phyloP scores from a whole-genome alignment of 495 filamentous ascomycete species.

The Neurospora sublineolata region DNA sequence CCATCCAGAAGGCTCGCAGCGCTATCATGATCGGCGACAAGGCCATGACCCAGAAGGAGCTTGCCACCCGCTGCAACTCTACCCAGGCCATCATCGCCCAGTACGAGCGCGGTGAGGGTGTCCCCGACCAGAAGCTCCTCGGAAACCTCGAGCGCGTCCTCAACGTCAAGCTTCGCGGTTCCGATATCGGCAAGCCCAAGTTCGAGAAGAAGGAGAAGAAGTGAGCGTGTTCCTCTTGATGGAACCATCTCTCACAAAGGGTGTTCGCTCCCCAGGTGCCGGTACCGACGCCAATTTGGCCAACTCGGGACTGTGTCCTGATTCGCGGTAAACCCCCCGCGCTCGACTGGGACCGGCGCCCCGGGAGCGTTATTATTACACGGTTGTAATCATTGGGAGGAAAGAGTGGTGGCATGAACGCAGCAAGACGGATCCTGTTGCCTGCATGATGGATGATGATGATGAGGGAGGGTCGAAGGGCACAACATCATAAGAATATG shows the following conservation, averaged over 20 bases:
- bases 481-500: neutral
- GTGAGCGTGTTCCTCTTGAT: constrained; percentile 3
- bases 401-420: neutral
- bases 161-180: constrained; percentile 72
- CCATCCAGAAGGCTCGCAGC: constrained; percentile 61
- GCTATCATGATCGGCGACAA: constrained; percentile 56
- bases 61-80: constrained; percentile 88
- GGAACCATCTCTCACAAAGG: neutral
- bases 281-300: neutral
- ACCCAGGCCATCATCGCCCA: constrained; percentile 67
- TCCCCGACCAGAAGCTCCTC: constrained; percentile 78
- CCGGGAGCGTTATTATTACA: neutral
- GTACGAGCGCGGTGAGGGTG: constrained; percentile 72
- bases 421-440: neutral
- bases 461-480: neutral
- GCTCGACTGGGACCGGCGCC: neutral
- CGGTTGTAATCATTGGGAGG: neutral
- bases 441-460: neutral
- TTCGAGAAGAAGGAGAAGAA: constrained; percentile 58
- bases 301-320: neutral
- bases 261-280: neutral
- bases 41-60: constrained; percentile 87
- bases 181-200: constrained; percentile 63
- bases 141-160: constrained; percentile 70
- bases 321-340: neutral